Evolutionary conservation across 371 early-diverging fungal species (phyloP).

Genomic region (Mortierella sp.): DNA sequence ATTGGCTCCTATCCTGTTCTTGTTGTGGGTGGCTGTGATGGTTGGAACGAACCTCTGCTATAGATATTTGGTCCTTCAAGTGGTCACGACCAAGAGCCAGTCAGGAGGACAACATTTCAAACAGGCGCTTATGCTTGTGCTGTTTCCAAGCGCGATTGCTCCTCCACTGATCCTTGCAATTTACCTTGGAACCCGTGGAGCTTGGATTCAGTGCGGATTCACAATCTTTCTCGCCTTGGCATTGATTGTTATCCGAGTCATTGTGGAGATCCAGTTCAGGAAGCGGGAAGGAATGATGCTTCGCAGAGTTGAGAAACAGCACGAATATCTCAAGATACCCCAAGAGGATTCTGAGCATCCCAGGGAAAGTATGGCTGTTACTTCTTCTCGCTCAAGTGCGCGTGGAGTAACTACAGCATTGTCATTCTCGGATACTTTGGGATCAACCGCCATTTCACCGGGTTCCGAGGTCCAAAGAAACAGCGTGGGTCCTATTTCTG

Average conservation of each 20-base stretch:
- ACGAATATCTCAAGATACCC: too few species aligned
- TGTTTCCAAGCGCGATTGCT: conserved; percentile 18
- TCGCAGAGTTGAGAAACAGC: conserved; percentile 9
- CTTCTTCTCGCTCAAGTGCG: background rate
- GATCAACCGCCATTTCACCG: too few species aligned
- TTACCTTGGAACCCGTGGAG: conserved; percentile 16
- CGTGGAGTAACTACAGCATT: background rate
- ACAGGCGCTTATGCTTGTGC: conserved; percentile 19
- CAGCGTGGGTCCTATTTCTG: too few species aligned
- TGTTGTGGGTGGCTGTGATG: conserved; percentile 27
- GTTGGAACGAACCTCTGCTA: conserved; percentile 19
- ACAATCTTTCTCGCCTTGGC: conserved; percentile 3
- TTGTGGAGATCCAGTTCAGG: conserved; percentile 11
- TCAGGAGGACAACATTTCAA: conserved; percentile 33
- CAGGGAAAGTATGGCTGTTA: too few species aligned
- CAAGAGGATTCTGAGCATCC: too few species aligned
- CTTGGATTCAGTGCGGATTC: conserved; percentile 25
- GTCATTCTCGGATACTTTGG: too few species aligned
- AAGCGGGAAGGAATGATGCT: conserved; percentile 35
- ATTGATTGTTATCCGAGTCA: background rate
- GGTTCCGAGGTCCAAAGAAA: too few species aligned
- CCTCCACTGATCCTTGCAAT: conserved; percentile 20
- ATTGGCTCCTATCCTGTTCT: conserved; percentile 23
- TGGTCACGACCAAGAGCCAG: conserved; percentile 36
- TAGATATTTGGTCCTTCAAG: conserved; percentile 30